Evolutionary conservation across 345 rosid genomes (phyloP).

Genomic region (Eucalyptus regnans): DNA sequence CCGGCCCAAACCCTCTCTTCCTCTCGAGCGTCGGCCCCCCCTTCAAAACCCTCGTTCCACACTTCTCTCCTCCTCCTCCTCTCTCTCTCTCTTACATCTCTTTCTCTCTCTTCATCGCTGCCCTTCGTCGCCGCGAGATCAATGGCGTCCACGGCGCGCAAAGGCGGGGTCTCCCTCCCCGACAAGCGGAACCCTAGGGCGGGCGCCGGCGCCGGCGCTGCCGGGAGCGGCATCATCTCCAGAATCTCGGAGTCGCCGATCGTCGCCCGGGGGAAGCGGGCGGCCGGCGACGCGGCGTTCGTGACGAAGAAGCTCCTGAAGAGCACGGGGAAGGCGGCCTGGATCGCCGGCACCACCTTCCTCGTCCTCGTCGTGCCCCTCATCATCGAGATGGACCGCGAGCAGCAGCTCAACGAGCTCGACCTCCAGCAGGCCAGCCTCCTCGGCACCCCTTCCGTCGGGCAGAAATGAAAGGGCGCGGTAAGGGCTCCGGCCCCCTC

Average conservation of each 20-base stretch:
- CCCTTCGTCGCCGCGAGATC: neutral
- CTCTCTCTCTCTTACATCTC: neutral
- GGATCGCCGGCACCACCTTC: conserved; percentile 72
- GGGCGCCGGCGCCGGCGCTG: conserved; percentile 11
- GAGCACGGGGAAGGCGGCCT: conserved; percentile 85
- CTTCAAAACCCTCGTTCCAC: neutral
- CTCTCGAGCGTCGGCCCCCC: neutral
- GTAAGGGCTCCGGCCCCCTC: neutral
- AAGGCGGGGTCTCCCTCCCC: conserved; percentile 34
- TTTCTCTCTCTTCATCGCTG: neutral
- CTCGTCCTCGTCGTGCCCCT: conserved; percentile 60
- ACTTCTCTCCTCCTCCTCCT: neutral
- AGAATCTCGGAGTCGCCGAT: conserved; percentile 25
- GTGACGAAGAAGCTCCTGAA: conserved; percentile 66
- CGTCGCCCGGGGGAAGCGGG: conserved; percentile 43
- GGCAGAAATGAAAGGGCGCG: neutral
- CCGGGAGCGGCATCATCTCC: conserved; percentile 16
- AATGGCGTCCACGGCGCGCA: conserved; percentile 41
- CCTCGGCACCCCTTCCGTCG: conserved; percentile 39
- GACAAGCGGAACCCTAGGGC: conserved; percentile 8
- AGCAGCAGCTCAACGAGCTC: conserved; percentile 49
- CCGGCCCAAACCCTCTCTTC: neutral
- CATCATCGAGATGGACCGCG: conserved; percentile 58
- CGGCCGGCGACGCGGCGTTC: conserved; percentile 34
- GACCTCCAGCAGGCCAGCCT: conserved; percentile 66